A percentile compares a stretch with the other conserved stretches of the same genome.
phyloP scores from a whole-genome alignment of 2,329 filamentous ascomycete species.

The Coniochaeta hoffmannii region DNA sequence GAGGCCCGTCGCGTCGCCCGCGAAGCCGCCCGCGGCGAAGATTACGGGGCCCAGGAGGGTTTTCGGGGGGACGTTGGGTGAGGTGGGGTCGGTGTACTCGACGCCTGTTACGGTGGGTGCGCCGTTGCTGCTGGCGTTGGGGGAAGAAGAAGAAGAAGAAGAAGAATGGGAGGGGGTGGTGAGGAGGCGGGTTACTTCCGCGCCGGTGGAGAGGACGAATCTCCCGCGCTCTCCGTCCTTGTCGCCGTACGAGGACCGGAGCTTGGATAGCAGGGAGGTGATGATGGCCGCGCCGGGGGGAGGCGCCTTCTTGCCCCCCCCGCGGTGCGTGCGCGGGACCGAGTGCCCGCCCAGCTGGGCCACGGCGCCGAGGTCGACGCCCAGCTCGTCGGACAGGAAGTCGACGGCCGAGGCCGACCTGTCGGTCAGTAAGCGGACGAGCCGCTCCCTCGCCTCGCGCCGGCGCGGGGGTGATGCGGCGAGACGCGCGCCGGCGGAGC shows the following conservation, averaged over 20 bases:
- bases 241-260: too few species aligned
- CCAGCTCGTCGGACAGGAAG: constrained; percentile 30
- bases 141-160: too few species aligned
- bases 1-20: constrained; percentile 50
- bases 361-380: constrained; percentile 51
- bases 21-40: constrained; percentile 56
- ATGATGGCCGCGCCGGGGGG: constrained; percentile 55
- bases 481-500: constrained; percentile 43
- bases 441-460: constrained; percentile 27
- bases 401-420: neutral
- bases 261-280: constrained; percentile 39
- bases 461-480: constrained; percentile 7
- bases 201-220: constrained; percentile 44
- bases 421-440: constrained; percentile 41
- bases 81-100: constrained; percentile 27
- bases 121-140: too few species aligned
- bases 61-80: constrained; percentile 23
- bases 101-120: constrained; percentile 39
- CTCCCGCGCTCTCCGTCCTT: constrained; percentile 30
- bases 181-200: constrained; percentile 45
- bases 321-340: constrained; percentile 48
- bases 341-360: constrained; percentile 54
- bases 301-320: constrained; percentile 40
- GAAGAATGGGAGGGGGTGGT: too few species aligned
- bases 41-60: constrained; percentile 46